These are phyloP conservation scores for Hanseniaspora thailandica DNA, from an alignment of 805 yeast species.

Conservation along the genomic window DNA sequence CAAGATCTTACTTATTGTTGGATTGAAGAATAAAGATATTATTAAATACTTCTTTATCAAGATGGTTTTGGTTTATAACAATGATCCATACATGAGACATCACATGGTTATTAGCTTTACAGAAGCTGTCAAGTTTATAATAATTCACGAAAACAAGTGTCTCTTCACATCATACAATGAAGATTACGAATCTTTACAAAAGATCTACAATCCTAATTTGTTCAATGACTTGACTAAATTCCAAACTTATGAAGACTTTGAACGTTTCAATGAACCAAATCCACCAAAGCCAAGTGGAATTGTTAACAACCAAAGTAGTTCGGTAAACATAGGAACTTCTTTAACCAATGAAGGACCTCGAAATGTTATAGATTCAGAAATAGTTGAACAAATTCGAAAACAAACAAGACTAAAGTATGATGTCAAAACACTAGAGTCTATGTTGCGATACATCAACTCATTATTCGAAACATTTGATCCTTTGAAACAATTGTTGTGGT, in stretches of 20 bases:
- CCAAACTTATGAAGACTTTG: slow-evolving; percentile 7
- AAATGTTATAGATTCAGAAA: slow-evolving; percentile 17
- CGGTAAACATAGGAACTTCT: slow-evolving; percentile 13
- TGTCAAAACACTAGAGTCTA: slow-evolving; percentile 22
- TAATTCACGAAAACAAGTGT: slow-evolving; percentile 48
- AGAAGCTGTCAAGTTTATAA: slow-evolving; percentile 51
- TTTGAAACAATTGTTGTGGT: slow-evolving; percentile 54
- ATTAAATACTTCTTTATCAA: slow-evolving; percentile 45
- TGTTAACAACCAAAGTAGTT: background rate
- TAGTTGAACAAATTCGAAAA: slow-evolving; percentile 19
- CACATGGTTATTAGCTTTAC: slow-evolving; percentile 39
- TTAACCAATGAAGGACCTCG: background rate
- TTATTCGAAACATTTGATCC: slow-evolving; percentile 38
- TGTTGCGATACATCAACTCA: slow-evolving; percentile 21
- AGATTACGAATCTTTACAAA: slow-evolving; percentile 37
- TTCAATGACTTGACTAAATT: slow-evolving; percentile 14
- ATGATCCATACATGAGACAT: slow-evolving; percentile 40
- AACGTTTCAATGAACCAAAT: background rate
- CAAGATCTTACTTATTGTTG: slow-evolving; percentile 54
- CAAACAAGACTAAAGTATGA: slow-evolving; percentile 17
- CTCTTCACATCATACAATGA: slow-evolving; percentile 43
- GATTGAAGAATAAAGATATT: slow-evolving; percentile 51
- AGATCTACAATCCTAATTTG: slow-evolving; percentile 21
- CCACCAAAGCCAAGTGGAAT: slow-evolving; percentile 5
- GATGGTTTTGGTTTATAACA: slow-evolving; percentile 43